phyloP scores from a whole-genome alignment of 2,329 filamentous ascomycete species.

The Colletotrichum siamense region DNA sequence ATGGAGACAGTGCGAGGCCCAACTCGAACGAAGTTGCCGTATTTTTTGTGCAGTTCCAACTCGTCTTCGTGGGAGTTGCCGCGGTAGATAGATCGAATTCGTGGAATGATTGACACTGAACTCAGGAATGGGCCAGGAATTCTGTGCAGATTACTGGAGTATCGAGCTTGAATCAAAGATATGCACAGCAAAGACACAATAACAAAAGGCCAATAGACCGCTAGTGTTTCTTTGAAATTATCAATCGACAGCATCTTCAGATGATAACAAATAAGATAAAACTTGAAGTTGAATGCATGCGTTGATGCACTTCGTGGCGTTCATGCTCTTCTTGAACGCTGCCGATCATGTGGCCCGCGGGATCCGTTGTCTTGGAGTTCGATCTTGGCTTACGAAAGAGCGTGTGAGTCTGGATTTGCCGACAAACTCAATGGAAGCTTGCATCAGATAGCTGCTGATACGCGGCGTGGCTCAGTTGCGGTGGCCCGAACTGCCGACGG shows the following conservation, averaged over 20 bases:
- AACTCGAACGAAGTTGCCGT: neutral
- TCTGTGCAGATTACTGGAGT: neutral
- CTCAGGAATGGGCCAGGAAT: neutral
- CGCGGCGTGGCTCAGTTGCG: neutral
- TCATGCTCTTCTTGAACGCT: neutral
- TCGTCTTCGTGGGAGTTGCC: neutral
- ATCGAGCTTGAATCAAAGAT: neutral
- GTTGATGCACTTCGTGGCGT: neutral
- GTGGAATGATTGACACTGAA: neutral
- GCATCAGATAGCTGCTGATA: neutral
- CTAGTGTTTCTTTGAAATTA: neutral
- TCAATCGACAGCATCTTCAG: neutral
- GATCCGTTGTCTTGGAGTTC: neutral
- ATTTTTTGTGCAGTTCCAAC: neutral
- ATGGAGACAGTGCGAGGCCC: neutral
- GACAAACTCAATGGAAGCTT: neutral
- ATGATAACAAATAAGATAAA: neutral
- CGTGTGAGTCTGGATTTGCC: neutral
- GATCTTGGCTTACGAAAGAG: neutral
- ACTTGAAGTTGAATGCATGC: neutral
- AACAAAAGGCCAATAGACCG: neutral
- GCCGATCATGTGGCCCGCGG: neutral
- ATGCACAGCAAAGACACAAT: neutral
- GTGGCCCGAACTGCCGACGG: neutral
- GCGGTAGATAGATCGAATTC: neutral